These are phyloP conservation scores for Globisporangium heterothallicum DNA, from an alignment of 352 stramenopile species.

Conservation along the genomic window DNA sequence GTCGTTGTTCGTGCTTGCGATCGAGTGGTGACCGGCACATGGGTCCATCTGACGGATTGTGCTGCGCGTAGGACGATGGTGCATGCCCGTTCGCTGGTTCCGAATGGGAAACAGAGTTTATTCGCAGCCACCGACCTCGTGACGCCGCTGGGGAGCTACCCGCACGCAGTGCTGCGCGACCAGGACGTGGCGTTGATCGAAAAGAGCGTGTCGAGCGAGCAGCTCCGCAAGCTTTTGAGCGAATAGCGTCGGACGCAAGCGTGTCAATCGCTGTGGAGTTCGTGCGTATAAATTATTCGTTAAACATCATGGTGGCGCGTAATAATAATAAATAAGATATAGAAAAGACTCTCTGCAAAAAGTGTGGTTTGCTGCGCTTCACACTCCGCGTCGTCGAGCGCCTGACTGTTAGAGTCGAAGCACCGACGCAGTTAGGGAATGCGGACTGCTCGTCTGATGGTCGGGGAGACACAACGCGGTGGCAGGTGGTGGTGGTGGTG, in stretches of 20 bases:
- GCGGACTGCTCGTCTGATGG: no score
- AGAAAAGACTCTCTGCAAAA: no score
- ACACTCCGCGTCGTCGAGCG: no score
- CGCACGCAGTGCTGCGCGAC: conserved; percentile 49
- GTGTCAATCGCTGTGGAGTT: no score
- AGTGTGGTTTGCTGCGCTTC: no score
- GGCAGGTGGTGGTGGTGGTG: not conserved
- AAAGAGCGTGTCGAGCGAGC: conserved; percentile 17
- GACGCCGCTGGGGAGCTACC: conserved; percentile 64
- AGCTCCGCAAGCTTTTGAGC: conserved; percentile 24
- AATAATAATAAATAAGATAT: no score
- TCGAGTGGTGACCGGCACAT: no score
- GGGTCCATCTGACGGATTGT: not conserved
- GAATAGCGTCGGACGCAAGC: no score
- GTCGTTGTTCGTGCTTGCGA: not conserved
- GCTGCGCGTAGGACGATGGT: conserved; percentile 35
- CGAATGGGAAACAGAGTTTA: conserved; percentile 65
- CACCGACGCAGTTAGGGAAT: no score
- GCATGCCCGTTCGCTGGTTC: conserved; percentile 25
- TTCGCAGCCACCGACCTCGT: conserved; percentile 47
- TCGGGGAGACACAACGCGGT: no score
- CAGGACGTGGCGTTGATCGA: conserved; percentile 50
- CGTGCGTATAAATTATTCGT: conserved; percentile 5
- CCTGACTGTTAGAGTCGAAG: no score
- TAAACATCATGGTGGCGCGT: conserved; percentile 16